phyloP scores from a whole-genome alignment of 106 monocot genomes.

The Apostasia shenzhenica region DNA sequence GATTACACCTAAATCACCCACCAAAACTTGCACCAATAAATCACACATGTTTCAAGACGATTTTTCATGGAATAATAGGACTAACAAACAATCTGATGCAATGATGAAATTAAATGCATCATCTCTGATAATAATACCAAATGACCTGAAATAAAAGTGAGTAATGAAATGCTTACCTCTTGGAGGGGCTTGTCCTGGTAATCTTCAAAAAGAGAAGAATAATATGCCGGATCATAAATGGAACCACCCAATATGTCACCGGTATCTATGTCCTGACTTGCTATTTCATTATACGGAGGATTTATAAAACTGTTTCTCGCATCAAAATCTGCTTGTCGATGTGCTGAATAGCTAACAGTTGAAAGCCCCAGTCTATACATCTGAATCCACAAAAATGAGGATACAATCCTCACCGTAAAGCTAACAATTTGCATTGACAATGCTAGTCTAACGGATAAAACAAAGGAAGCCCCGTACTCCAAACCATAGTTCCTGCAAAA shows the following conservation, averaged over 20 bases:
- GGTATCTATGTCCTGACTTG: constrained; percentile 22
- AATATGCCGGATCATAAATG: constrained; percentile 43
- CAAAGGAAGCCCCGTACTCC: constrained; percentile 25
- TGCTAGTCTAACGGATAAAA: constrained; percentile 49
- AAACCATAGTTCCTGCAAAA: constrained; percentile 31
- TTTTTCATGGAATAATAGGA: too few species aligned
- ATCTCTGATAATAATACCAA: too few species aligned
- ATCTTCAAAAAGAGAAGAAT: constrained; percentile 49
- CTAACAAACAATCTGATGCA: too few species aligned
- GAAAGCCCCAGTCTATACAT: constrained; percentile 49
- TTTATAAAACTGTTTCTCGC: constrained; percentile 33
- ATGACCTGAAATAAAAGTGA: too few species aligned
- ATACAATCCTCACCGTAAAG: constrained; percentile 50
- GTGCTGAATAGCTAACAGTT: constrained; percentile 17
- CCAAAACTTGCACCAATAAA: too few species aligned
- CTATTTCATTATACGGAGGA: constrained; percentile 30
- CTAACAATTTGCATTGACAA: constrained; percentile 53
- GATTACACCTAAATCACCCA: too few species aligned
- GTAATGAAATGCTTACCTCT: background rate
- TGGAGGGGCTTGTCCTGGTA: constrained; percentile 15
- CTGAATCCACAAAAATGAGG: constrained; percentile 59
- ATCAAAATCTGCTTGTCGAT: constrained; percentile 31
- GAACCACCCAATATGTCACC: constrained; percentile 36
- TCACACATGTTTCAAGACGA: too few species aligned
- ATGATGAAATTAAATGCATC: too few species aligned